A percentile compares a stretch with the other conserved stretches of the same genome.
These are phyloP conservation scores for Penicillium sp. DNA, from an alignment of 2,329 filamentous ascomycete genomes.

Conservation along the genomic window DNA sequence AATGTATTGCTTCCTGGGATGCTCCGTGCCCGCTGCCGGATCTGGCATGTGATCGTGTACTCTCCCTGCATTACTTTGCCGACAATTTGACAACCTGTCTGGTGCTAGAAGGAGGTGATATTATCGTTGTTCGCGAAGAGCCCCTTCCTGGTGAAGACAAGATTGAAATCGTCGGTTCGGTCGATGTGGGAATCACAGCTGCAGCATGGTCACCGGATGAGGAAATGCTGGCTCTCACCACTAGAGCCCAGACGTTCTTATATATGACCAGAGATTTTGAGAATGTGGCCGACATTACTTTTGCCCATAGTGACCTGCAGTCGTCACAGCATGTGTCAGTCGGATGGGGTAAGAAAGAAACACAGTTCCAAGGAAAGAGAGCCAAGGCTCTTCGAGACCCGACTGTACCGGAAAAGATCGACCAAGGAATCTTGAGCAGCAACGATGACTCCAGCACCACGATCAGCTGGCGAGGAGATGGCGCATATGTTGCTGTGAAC, in stretches of 20 bases:
- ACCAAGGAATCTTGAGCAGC: slow-evolving; percentile 73
- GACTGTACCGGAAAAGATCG: slow-evolving; percentile 88
- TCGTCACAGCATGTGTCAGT: slow-evolving; percentile 94
- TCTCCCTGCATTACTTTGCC: slow-evolving; percentile 80
- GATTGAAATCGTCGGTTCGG: slow-evolving; percentile 92
- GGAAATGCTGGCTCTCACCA: slow-evolving; percentile 81
- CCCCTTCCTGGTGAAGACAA: slow-evolving; percentile 66
- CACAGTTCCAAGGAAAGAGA: slow-evolving; percentile 91
- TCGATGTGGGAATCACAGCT: slow-evolving; percentile 86
- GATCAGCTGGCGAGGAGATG: slow-evolving; percentile 94
- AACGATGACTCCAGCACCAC: slow-evolving; percentile 70
- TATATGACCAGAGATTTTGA: slow-evolving; percentile 95
- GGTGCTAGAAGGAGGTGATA: slow-evolving; percentile 85
- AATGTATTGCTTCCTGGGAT: slow-evolving; percentile 80
- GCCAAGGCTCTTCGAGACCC: slow-evolving; percentile 86
- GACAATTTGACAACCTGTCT: slow-evolving; percentile 77
- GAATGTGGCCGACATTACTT: slow-evolving; percentile 70
- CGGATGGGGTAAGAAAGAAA: slow-evolving; percentile 97
- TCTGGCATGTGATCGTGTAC: slow-evolving; percentile 69
- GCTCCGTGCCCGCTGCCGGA: slow-evolving; percentile 77
- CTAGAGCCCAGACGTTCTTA: slow-evolving; percentile 73
- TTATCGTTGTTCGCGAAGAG: slow-evolving; percentile 78
- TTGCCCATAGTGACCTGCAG: slow-evolving; percentile 74
- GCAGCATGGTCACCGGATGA: slow-evolving; percentile 95
- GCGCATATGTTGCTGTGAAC: slow-evolving; percentile 85